Evolutionary conservation across 163 green algal genomes (phyloP).

Genomic region (Chlorella variabilis): DNA sequence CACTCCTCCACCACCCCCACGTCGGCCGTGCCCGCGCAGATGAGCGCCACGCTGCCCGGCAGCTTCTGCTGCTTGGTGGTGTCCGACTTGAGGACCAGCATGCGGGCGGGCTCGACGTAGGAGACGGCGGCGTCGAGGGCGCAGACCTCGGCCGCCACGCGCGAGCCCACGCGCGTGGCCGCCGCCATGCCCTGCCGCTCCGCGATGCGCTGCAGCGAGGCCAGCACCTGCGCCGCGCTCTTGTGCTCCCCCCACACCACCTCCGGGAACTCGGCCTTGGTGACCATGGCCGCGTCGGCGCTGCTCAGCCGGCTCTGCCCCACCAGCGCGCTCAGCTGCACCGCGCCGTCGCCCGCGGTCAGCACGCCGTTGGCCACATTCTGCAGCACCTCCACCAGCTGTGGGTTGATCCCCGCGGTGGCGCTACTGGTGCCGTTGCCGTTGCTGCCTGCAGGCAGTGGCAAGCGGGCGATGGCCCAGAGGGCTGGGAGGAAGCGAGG

Average conservation of each 20-base stretch:
- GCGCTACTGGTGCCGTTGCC: neutral
- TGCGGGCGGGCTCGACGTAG: constrained; percentile 47
- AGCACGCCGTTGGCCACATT: constrained; percentile 50
- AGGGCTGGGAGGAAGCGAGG: neutral
- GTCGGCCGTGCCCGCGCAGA: constrained; percentile 73
- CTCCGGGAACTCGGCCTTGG: constrained; percentile 69
- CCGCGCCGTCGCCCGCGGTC: constrained; percentile 43
- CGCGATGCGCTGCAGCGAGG: constrained; percentile 62
- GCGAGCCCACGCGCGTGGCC: constrained; percentile 62
- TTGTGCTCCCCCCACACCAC: constrained; percentile 83
- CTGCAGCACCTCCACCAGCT: constrained; percentile 54
- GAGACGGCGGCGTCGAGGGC: constrained; percentile 37
- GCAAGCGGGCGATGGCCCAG: neutral
- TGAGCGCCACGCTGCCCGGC: constrained; percentile 72
- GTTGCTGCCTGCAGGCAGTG: constrained; percentile 10
- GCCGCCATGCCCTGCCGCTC: constrained; percentile 62
- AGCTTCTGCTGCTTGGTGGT: constrained; percentile 51
- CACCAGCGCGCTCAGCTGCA: constrained; percentile 47
- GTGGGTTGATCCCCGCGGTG: constrained; percentile 15
- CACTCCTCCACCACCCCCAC: constrained; percentile 72
- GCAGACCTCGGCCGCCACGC: constrained; percentile 44
- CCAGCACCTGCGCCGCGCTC: constrained; percentile 58
- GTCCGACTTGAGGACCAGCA: constrained; percentile 47
- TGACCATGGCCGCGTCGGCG: constrained; percentile 30
- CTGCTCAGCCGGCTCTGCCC: constrained; percentile 39